Percentiles rank a stretch among this genome's conserved stretches.
These are phyloP conservation scores for Apiotrichum sp. DNA, from an alignment of 1,284 basidiomycete genomes.

Conservation along the genomic window DNA sequence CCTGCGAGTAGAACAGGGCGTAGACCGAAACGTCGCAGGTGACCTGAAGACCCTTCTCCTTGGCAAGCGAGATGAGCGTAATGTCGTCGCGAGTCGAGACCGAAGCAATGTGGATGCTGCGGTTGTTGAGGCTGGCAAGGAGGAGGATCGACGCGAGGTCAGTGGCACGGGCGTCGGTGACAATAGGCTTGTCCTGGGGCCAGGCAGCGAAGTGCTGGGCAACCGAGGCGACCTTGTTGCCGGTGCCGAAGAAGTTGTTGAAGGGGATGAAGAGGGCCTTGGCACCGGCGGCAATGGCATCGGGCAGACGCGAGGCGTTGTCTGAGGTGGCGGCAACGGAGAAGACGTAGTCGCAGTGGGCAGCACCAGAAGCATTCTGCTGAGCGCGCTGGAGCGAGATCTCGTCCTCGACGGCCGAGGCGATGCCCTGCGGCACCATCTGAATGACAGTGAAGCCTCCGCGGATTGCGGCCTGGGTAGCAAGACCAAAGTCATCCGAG, in stretches of 20 bases:
- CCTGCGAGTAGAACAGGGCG: slow-evolving; percentile 79
- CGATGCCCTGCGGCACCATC: slow-evolving; percentile 65
- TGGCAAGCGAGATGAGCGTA: slow-evolving; percentile 85
- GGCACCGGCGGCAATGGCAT: slow-evolving; percentile 68
- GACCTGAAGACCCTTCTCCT: slow-evolving; percentile 86
- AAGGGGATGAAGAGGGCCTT: slow-evolving; percentile 83
- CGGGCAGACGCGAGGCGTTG: slow-evolving; percentile 61
- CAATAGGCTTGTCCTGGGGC: slow-evolving; percentile 84
- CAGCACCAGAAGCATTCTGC: slow-evolving; percentile 56
- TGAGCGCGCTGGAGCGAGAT: slow-evolving; percentile 64
- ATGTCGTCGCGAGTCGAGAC: slow-evolving; percentile 85
- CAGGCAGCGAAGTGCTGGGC: slow-evolving; percentile 86
- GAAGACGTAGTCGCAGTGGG: slow-evolving; percentile 82
- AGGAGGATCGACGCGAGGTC: slow-evolving; percentile 91
- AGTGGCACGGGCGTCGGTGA: slow-evolving; percentile 87
- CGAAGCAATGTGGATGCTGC: slow-evolving; percentile 89
- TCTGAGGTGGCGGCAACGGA: slow-evolving; percentile 66
- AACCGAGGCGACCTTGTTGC: slow-evolving; percentile 55
- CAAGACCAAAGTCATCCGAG: slow-evolving; percentile 61
- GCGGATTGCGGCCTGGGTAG: slow-evolving; percentile 72
- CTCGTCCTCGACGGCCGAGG: slow-evolving; percentile 61
- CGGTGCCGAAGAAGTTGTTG: slow-evolving; percentile 55
- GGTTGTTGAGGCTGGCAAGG: slow-evolving; percentile 82
- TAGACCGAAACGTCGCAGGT: slow-evolving; percentile 95
- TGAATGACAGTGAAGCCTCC: slow-evolving; percentile 81